Evolutionary conservation across 2,329 filamentous ascomycete genomes (phyloP), one percentile per base, ranked within the genome.

Genomic region (Xylariaceae sp.): DNA sequence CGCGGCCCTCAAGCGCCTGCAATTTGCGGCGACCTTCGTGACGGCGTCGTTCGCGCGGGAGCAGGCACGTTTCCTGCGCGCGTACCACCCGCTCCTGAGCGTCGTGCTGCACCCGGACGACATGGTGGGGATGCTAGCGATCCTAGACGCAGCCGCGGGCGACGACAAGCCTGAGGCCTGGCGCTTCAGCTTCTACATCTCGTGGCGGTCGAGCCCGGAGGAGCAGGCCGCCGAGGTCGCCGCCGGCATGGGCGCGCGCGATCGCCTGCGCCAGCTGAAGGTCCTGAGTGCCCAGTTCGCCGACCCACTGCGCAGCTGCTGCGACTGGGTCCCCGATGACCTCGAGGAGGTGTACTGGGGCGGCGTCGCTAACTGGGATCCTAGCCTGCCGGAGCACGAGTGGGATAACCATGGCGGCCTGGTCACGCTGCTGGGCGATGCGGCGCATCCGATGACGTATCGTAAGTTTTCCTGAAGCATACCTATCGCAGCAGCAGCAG

Each of bases 141-240:
- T 75, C 55, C 75, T 79, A 26, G 72, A 78, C 59, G 75, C 69
- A 4, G 66, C 71, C 2, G 72, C 71, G 2, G 68, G 74, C 44
- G 58, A 68, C 14, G 65, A 72, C 18, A 62, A 71, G 9, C 77
- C 76, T 1, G 73, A 75, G 20, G 67, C 66, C 4, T 78, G 76
- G 77, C 72, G 70, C 2, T 79, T 79, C 60, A 76, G 76, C 65
- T 79, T 76, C 67, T 81, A 81, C 63, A 75, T 80, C 48, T 79
- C 77, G 10, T 79, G 76, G 75, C 60, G 50, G 18, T 71, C 65
- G 9, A n/a, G n/a, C 69, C 64, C 32, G 23, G 74, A 1, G 49
- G 73, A 78, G 56, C 77, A 80, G 57, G 71, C 71, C 9, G 65
- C 65, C 37, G 74, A 74, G 42, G 67, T 65, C 2, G 61, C 61